A percentile compares a stretch with the other conserved stretches of the same genome.
phyloP scores from a whole-genome alignment of 352 stramenopile species.

The Globisporangium polare region DNA sequence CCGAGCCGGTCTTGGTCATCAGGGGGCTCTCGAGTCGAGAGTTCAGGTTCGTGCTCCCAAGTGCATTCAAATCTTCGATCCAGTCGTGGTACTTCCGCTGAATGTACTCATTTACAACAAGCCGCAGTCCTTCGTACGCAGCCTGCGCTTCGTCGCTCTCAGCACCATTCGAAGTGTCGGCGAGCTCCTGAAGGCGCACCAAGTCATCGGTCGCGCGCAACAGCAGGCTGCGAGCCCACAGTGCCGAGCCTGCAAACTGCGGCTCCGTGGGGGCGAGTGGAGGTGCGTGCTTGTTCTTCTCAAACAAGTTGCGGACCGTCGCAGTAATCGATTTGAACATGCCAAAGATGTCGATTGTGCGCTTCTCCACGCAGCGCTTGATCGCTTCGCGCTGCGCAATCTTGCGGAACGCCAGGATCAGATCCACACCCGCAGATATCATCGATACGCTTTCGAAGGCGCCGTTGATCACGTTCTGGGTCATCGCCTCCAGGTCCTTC shows the following conservation, averaged over 20 bases:
- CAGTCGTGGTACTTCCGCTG: conserved; percentile 90
- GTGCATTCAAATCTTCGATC: conserved; percentile 83
- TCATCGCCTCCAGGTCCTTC: conserved; percentile 96
- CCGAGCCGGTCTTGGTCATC: conserved; percentile 70
- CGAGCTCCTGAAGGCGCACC: conserved; percentile 62
- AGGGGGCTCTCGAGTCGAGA: conserved; percentile 81
- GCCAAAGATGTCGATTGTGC: conserved; percentile 88
- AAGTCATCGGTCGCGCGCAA: conserved; percentile 75
- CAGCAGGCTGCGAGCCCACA: conserved; percentile 91
- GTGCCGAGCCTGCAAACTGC: conserved; percentile 88
- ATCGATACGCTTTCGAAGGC: conserved; percentile 92
- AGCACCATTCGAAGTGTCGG: conserved; percentile 57
- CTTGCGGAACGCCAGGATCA: conserved; percentile 92
- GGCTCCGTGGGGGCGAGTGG: conserved; percentile 87
- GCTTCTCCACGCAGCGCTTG: conserved; percentile 93
- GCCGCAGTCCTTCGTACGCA: conserved; percentile 65
- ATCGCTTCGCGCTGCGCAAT: conserved; percentile 92
- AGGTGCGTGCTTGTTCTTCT: conserved; percentile 87
- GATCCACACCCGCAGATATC: conserved; percentile 83
- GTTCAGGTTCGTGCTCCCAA: conserved; percentile 74
- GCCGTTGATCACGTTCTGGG: conserved; percentile 94
- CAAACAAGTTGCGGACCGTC: conserved; percentile 87
- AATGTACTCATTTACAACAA: conserved; percentile 89
- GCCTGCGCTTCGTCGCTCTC: conserved; percentile 81
- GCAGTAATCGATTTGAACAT: conserved; percentile 85